These are phyloP conservation scores for Pichia sp. DNA, from an alignment of 1,139 yeast species.

Conservation along the genomic window DNA sequence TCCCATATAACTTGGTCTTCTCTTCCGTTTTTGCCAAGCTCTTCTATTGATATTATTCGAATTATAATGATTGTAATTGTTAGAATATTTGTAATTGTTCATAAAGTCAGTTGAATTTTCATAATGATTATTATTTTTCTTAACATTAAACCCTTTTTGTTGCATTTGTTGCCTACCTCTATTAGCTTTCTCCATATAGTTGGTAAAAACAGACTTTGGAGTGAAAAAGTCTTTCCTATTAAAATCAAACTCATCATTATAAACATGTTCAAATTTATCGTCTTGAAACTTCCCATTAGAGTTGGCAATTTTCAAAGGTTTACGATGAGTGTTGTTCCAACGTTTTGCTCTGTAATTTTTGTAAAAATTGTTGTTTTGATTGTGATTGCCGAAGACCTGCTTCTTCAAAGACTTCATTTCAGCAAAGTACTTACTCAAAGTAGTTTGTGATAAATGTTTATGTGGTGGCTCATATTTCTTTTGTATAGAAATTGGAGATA, in stretches of 20 bases:
- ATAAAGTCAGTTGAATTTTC: constrained; percentile 4
- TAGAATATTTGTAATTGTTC: constrained; percentile 3
- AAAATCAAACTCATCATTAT: constrained; percentile 28
- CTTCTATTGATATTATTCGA: constrained; percentile 19
- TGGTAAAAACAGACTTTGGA: constrained; percentile 65
- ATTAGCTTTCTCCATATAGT: constrained; percentile 64
- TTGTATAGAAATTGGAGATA: constrained; percentile 12
- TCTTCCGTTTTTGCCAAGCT: constrained; percentile 27
- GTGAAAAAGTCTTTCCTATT: constrained; percentile 69
- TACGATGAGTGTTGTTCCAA: constrained; percentile 26
- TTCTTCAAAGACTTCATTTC: constrained; percentile 1
- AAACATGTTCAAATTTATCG: constrained; percentile 8
- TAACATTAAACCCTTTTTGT: constrained; percentile 25
- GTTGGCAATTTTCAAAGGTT: constrained; percentile 37
- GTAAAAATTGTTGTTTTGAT: constrained; percentile 1
- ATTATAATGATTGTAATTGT: constrained; percentile 13
- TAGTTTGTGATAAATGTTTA: constrained; percentile 6
- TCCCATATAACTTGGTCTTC: constrained; percentile 16
- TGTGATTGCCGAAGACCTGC: neutral
- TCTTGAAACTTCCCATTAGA: constrained; percentile 23
- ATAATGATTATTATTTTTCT: constrained; percentile 3
- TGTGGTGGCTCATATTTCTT: constrained; percentile 17
- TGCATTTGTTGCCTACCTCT: constrained; percentile 29
- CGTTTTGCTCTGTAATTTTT: constrained; percentile 10
- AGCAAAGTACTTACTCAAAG: constrained; percentile 2